Evolutionary conservation across 2,329 filamentous ascomycete species (phyloP), one percentile per base, ranked within the genome.

Genomic region (Phoma sp.): DNA sequence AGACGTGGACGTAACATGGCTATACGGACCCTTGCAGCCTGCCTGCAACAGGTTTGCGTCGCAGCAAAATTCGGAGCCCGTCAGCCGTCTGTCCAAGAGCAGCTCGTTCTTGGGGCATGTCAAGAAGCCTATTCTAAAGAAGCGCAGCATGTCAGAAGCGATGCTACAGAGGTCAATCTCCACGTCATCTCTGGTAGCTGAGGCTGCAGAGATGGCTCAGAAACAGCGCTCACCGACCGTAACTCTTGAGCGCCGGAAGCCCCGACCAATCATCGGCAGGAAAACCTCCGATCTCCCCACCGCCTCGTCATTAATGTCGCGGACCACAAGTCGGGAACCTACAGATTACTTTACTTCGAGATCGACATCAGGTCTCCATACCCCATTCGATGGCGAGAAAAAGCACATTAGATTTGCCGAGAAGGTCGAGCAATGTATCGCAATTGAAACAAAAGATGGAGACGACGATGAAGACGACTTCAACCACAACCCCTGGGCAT

Each of bases 361-460:
- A 9, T 82, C 85, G 7, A 89, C 89, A 0, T 96, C 92, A 0
- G 89, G 89, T 65, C 80, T 75, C 81, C 87, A 70, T 75, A 91
- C 84, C 2, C 84, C 85, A 77, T 85, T 78, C 43, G 68, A 72
- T 6, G 75, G 84, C 7, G 88, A 89, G 66, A 84, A 86, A 67
- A 92, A 88, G 57, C 93, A 96, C 72, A 98, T 99, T 61, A 91
- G 96, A 69, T 99, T 99, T 75, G 95, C 97, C 70, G 90, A 97
- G 70, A 90, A 93, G 76, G 95, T 99, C 2, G 88, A 93, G 72
- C 93, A 98, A 72, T 97, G 93, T 72, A 97, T 97, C 61, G 95
- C 95, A 7, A 86, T 99, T 29, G 93, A 98, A 30, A 83, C 86
- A 64, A 96, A 96, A 77, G 86, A 90, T 60, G 88, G 88, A 23